These are phyloP conservation scores for Magnusiomyces suaveolens DNA, from an alignment of 1,139 yeast genomes.

Conservation along the genomic window DNA sequence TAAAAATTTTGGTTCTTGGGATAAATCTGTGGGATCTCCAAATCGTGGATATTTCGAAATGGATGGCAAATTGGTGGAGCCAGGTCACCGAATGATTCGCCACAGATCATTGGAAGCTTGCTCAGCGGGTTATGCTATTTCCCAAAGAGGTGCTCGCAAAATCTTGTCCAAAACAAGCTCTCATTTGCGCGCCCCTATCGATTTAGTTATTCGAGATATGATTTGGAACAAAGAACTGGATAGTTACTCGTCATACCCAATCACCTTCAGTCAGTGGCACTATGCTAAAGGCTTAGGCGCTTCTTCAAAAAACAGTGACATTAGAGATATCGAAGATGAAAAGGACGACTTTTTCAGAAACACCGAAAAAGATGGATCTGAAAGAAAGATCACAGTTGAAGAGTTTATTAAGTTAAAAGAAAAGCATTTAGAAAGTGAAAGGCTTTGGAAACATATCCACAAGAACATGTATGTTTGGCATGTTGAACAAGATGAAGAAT, in stretches of 20 bases:
- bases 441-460: background rate
- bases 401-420: background rate
- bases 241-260: conserved; percentile 16
- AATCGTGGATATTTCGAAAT: background rate
- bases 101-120: background rate
- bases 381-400: background rate
- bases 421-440: background rate
- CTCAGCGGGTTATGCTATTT: background rate
- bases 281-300: conserved; percentile 17
- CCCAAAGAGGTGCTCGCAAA: background rate
- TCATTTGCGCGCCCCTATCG: background rate
- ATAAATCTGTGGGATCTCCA: background rate
- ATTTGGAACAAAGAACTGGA: conserved; percentile 10
- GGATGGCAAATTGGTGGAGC: background rate
- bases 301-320: conserved; percentile 12
- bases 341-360: background rate
- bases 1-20: background rate
- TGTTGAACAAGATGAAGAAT: background rate
- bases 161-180: background rate
- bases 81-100: background rate
- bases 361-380: background rate
- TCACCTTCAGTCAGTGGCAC: conserved; percentile 16
- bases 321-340: background rate
- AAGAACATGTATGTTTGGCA: background rate
- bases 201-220: background rate